A percentile compares a stretch with the other conserved stretches of the same genome.
Conservation (phyloP, 306 rosid genomes). For the Ammopiptanthus mongolicus region DNA sequence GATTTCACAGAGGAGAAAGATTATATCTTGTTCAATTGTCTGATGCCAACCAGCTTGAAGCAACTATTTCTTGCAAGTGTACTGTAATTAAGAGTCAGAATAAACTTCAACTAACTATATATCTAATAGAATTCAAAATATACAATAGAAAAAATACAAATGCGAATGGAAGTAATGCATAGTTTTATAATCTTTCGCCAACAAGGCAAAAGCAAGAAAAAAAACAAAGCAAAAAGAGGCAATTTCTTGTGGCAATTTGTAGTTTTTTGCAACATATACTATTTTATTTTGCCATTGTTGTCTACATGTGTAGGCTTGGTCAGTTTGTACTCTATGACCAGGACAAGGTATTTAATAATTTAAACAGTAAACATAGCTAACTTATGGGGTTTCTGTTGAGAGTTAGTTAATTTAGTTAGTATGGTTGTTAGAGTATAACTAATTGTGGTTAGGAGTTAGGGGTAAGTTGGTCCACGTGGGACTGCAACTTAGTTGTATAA, state of each 20-base stretch:
- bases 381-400: too few relatives aligned
- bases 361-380: too few relatives aligned
- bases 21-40: constrained; percentile 35
- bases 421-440: too few relatives aligned
- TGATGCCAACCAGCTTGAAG: constrained; percentile 24
- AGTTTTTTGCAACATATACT: neutral
- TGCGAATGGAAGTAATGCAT: neutral
- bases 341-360: neutral
- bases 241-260: constrained; percentile 2
- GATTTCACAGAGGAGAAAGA: constrained; percentile 40
- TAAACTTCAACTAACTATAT: constrained; percentile 36
- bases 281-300: neutral
- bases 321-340: neutral
- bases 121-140: neutral
- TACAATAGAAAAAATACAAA: neutral
- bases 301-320: neutral
- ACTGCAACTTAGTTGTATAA: too few relatives aligned
- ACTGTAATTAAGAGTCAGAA: constrained; percentile 20
- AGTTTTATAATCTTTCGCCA: neutral
- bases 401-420: too few relatives aligned
- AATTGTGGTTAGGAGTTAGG: too few relatives aligned
- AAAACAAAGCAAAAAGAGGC: neutral
- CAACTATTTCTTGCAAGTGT: constrained; percentile 36
- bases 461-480: too few relatives aligned
- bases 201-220: neutral